These are phyloP conservation scores for Eragrostis tef DNA, from an alignment of 202 grass and related monocot genomes.

Conservation along the genomic window DNA sequence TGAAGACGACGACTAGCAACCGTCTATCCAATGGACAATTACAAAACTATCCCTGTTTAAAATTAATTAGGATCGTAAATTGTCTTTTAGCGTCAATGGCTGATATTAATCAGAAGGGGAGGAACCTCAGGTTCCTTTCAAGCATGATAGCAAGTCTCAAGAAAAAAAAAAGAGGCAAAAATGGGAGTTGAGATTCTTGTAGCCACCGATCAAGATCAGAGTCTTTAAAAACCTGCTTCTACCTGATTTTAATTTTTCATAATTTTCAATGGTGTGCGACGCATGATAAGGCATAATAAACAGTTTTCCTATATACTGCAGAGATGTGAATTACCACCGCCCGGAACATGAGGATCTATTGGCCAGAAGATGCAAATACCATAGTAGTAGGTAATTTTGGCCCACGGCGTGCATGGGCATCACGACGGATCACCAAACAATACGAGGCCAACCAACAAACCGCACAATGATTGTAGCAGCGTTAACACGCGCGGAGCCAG, in stretches of 20 bases:
- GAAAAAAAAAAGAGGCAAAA: no score
- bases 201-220: not conserved
- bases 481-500: conserved; percentile 17
- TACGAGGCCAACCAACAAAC: conserved; percentile 38
- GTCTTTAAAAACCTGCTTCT: not conserved
- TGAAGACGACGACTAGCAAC: no score
- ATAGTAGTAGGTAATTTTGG: not conserved
- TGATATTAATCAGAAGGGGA: no score
- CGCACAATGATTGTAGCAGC: conserved; percentile 38
- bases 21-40: no score
- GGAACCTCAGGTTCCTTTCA: no score
- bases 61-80: no score
- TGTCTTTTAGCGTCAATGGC: no score
- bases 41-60: no score
- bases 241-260: not conserved
- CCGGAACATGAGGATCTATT: not conserved
- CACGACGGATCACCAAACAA: conserved; percentile 47
- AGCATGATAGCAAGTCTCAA: no score
- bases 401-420: conserved; percentile 20
- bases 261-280: no score
- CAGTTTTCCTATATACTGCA: not conserved
- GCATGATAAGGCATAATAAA: no score
- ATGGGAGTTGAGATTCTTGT: no score
- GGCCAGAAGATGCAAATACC: not conserved
- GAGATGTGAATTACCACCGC: not conserved